Evolutionary conservation across 2,329 filamentous ascomycete species (phyloP).

Genomic region (Aspergillus quadricinctus): DNA sequence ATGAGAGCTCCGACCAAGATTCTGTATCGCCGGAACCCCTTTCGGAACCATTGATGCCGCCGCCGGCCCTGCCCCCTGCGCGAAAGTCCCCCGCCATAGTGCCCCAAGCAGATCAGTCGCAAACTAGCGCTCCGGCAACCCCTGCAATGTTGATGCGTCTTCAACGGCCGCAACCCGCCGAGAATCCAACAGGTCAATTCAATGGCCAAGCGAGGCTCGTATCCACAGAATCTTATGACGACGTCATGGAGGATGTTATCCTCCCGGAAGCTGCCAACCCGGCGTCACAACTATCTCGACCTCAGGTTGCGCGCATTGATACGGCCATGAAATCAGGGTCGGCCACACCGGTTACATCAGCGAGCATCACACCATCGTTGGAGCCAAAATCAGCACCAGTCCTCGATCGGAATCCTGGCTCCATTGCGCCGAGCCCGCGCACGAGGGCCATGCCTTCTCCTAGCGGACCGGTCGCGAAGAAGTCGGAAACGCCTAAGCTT

Average conservation of each 20-base stretch:
- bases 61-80: conserved; percentile 42
- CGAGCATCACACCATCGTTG: conserved; percentile 55
- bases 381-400: conserved; percentile 33
- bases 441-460: conserved; percentile 51
- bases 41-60: conserved; percentile 49
- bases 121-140: conserved; percentile 62
- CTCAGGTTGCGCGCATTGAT: conserved; percentile 49
- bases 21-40: conserved; percentile 48
- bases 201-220: conserved; percentile 30
- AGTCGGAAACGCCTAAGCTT: conserved; percentile 46
- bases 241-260: conserved; percentile 60
- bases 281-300: conserved; percentile 37
- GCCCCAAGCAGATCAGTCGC: conserved; percentile 27
- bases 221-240: conserved; percentile 46
- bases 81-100: conserved; percentile 38
- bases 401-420: conserved; percentile 23
- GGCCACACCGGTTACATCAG: conserved; percentile 58
- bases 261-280: conserved; percentile 68
- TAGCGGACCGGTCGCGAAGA: conserved; percentile 38
- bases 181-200: conserved; percentile 35
- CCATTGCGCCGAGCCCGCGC: conserved; percentile 50
- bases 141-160: conserved; percentile 85
- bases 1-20: conserved; percentile 44
- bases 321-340: conserved; percentile 37
- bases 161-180: conserved; percentile 44